Evolutionary conservation across 352 stramenopile genomes (phyloP), one percentile per base, ranked within the genome.

Genomic region (Peronosclerospora sorghi): DNA sequence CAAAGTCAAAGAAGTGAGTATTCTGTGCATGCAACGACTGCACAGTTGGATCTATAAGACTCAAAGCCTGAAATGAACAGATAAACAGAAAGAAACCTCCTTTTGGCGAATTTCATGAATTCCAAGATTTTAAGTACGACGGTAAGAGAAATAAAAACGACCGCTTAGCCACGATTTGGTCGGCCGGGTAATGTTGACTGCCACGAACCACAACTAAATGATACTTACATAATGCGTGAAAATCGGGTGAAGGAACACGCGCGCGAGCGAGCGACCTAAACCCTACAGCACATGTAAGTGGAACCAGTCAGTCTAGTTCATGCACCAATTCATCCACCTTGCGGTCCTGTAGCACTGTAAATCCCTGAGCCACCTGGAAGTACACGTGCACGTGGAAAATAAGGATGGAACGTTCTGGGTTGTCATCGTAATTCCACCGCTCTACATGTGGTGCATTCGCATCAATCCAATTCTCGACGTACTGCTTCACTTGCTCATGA

Each of bases 381-480:
- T 90, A 92, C 52, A 92, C 80, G 62, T 92, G 80, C n/a, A 92
- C 80, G 51, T 92, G 80, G 62, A 90, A 92, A 51, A 92, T 90
- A 50, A 88, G 68, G 72, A 92, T 92, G 4, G 80, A 92, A 19
- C 80, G 75, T 51, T 92, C 77, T 35, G 77, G 73, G 43, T 92
- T 92, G 60, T 92, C 80, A 57, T 92, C 80, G 56, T 92, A 92
- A 61, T 92, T 92, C 80, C 80, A 92, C 15, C 57, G 49, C 29
- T 67, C 43, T 14, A 89, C 74, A 41, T 87, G 74, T 5, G 74
- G 73, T 10, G 80, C 80, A 35, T 92, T 90, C 13, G 74, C 73
- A 32, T 89, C 71, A 45, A 92, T 92, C 80, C 80, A 92, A 45
- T 72, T 84, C 56, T 90, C 76, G 56, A 92, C 77, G 54, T 88